Conservation (phyloP, 179 eudicot genomes). For the Spergularia azorica region DNA sequence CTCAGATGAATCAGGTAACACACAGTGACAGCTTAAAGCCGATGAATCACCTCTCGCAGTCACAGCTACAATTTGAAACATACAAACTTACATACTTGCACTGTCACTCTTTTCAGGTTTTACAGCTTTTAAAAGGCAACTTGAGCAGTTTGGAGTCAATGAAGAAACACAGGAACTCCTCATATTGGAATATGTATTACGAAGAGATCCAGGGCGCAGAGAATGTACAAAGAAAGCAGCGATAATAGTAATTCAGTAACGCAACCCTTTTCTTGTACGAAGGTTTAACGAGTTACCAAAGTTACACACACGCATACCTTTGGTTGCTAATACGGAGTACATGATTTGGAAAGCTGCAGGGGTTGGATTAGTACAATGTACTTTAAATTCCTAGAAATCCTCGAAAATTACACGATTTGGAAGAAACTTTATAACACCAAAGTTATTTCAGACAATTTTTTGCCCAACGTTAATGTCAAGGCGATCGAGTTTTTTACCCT, state of each 20-base stretch:
- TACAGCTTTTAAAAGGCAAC: constrained; percentile 46
- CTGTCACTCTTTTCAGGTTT: constrained; percentile 27
- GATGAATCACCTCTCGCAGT: too few species aligned
- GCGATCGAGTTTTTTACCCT: too few species aligned
- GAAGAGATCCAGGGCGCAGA: constrained; percentile 27
- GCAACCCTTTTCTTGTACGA: neutral
- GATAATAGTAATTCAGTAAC: neutral
- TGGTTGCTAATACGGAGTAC: too few species aligned
- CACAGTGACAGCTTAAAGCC: neutral
- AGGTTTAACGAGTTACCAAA: neutral
- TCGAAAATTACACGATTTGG: too few species aligned
- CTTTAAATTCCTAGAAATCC: too few species aligned
- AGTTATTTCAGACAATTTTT: too few species aligned
- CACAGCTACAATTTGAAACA: too few species aligned
- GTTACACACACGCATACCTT: neutral
- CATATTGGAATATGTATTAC: constrained; percentile 41
- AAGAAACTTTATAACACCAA: too few species aligned
- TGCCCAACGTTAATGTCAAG: too few species aligned
- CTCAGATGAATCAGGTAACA: constrained; percentile 43
- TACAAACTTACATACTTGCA: too few species aligned
- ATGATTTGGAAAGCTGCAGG: too few species aligned
- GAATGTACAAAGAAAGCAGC: constrained; percentile 13
- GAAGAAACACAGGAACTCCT: constrained; percentile 38
- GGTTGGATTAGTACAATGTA: too few species aligned
- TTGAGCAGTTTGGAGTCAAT: constrained; percentile 35